A percentile compares a stretch with the other conserved stretches of the same genome.
Conservation (phyloP, 495 filamentous ascomycete species). For the Trichocladium antarcticum region DNA sequence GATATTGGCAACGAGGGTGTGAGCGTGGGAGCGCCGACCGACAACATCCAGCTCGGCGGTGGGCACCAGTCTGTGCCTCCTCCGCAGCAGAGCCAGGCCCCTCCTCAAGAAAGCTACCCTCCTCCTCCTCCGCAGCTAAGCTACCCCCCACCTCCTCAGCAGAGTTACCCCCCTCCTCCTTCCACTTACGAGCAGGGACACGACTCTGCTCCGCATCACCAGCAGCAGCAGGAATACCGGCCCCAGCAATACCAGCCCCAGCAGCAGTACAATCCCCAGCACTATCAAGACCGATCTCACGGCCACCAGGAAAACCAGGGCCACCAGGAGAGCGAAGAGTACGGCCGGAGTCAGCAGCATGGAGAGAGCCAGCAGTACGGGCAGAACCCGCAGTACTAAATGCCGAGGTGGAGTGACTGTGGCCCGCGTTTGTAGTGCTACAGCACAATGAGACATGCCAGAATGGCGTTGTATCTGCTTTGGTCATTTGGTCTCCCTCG, state of each 20-base stretch:
- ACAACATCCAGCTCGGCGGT: conserved; percentile 19
- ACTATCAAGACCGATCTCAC: conserved; percentile 5
- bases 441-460: too few relatives aligned
- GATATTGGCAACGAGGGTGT: conserved; percentile 30
- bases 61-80: conserved; percentile 18
- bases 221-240: conserved; percentile 13
- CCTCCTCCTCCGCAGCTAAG: neutral
- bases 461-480: too few relatives aligned
- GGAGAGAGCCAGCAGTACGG: too few relatives aligned
- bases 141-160: conserved; percentile 1
- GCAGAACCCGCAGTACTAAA: too few relatives aligned
- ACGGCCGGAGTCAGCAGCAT: conserved; percentile 14
- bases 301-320: neutral
- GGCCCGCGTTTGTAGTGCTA: too few relatives aligned
- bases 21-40: conserved; percentile 18
- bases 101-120: neutral
- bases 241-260: conserved; percentile 6
- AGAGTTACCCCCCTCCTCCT: conserved; percentile 1
- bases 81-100: neutral
- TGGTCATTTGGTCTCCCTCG: too few relatives aligned
- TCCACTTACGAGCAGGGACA: neutral
- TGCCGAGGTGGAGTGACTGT: too few relatives aligned
- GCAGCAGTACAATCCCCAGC: conserved; percentile 5
- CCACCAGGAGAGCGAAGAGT: neutral
- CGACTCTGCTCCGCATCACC: neutral